Evolutionary conservation across 345 rosid genomes (phyloP).

Genomic region (Punica granatum): DNA sequence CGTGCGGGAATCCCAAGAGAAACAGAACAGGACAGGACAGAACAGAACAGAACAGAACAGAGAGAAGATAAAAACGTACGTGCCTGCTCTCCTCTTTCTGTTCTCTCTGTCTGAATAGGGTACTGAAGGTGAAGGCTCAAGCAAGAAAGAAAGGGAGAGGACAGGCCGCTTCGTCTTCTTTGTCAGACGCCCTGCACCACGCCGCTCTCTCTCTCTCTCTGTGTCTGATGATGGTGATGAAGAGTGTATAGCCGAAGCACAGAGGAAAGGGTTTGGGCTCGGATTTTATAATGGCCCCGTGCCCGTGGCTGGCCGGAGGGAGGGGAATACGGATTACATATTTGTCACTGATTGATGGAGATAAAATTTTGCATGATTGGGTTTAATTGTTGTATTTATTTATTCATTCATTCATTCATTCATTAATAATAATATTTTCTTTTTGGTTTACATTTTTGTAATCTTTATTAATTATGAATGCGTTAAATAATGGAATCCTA

Average conservation of each 20-base stretch:
- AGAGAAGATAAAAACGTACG: not conserved
- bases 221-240: not conserved
- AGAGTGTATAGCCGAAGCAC: not conserved
- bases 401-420: not conserved
- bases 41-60: not conserved
- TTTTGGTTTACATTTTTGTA: not conserved
- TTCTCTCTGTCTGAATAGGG: not conserved
- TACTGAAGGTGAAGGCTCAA: not conserved
- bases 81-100: not conserved
- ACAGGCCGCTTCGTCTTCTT: not conserved
- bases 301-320: not conserved
- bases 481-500: not conserved
- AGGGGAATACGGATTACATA: not conserved
- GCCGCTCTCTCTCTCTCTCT: not conserved
- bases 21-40: not conserved
- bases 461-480: not conserved
- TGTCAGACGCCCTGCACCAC: not conserved
- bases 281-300: slow-evolving; percentile 3
- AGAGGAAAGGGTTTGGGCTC: not conserved
- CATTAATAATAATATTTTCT: not conserved
- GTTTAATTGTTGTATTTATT: not conserved
- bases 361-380: slow-evolving; percentile 7
- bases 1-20: not conserved
- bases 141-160: not conserved
- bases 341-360: slow-evolving; percentile 12